These are phyloP conservation scores for Cucurbita pepo DNA, from an alignment of 306 rosid species.

Conservation along the genomic window DNA sequence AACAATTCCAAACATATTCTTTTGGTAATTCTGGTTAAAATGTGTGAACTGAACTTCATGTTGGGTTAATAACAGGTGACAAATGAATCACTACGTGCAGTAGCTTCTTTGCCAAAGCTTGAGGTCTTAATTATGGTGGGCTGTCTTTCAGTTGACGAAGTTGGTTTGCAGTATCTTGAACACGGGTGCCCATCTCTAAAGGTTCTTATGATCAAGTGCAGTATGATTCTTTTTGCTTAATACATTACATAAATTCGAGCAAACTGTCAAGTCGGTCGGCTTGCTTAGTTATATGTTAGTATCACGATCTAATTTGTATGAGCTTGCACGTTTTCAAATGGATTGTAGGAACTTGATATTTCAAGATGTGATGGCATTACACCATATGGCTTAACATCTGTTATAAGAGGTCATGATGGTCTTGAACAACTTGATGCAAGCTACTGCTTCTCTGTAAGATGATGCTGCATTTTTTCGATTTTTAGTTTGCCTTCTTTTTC, in stretches of 20 bases:
- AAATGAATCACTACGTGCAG: constrained; percentile 33
- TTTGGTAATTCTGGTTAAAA: neutral
- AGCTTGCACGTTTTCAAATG: neutral
- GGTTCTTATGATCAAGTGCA: constrained; percentile 14
- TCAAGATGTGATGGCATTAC: constrained; percentile 41
- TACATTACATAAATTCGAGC: neutral
- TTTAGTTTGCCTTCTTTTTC: neutral
- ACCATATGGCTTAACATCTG: constrained; percentile 30
- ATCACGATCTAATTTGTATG: neutral
- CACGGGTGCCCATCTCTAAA: constrained; percentile 43
- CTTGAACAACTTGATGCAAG: constrained; percentile 33
- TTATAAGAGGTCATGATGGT: constrained; percentile 28
- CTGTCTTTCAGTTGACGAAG: constrained; percentile 38
- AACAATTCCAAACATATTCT: neutral
- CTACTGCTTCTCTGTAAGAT: constrained; percentile 36
- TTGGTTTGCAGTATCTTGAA: constrained; percentile 36
- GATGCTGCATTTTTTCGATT: neutral
- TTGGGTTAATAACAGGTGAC: constrained; percentile 23
- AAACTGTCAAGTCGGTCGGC: neutral
- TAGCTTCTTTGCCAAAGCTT: constrained; percentile 42
- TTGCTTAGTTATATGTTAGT: neutral
- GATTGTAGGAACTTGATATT: constrained; percentile 43
- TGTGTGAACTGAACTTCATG: neutral
- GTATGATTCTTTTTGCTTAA: neutral
- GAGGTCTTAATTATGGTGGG: constrained; percentile 38